A percentile compares a stretch with the other conserved stretches of the same genome.
These are phyloP conservation scores for Discostella pseudostelligera DNA, from an alignment of 108 stramenopile species.

Conservation along the genomic window DNA sequence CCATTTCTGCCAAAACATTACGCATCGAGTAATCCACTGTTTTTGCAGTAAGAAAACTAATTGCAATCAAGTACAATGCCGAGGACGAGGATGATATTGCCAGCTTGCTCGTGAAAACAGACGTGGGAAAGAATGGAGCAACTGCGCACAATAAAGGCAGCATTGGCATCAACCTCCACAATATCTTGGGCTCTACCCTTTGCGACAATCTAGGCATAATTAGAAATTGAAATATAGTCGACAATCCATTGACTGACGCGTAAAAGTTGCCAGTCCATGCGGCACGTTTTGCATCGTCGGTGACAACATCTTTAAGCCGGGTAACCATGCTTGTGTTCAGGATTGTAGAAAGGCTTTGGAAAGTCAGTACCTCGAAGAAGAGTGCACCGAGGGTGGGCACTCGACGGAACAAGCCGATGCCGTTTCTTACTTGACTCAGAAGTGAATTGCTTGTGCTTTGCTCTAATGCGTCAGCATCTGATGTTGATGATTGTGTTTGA, in stretches of 20 bases:
- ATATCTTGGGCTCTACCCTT: conserved; percentile 55
- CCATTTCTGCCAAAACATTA: conserved; percentile 70
- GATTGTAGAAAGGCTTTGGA: conserved; percentile 79
- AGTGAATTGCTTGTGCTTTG: conserved; percentile 16
- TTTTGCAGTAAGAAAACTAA: conserved; percentile 61
- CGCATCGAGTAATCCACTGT: conserved; percentile 75
- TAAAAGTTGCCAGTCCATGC: conserved; percentile 87
- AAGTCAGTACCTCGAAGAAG: conserved; percentile 79
- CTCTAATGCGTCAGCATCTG: background rate
- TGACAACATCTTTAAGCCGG: conserved; percentile 56
- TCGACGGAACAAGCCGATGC: conserved; percentile 62
- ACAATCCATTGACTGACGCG: conserved; percentile 69
- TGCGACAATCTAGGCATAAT: conserved; percentile 64
- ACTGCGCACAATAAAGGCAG: conserved; percentile 32
- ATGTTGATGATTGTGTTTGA: conserved; percentile 11
- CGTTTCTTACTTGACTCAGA: conserved; percentile 47
- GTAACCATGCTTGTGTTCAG: conserved; percentile 76
- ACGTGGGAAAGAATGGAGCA: conserved; percentile 19
- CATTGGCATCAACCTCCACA: conserved; percentile 74
- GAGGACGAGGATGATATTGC: conserved; percentile 14
- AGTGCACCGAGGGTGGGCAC: conserved; percentile 75
- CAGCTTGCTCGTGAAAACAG: conserved; percentile 4
- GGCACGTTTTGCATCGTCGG: conserved; percentile 68
- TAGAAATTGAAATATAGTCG: conserved; percentile 70
- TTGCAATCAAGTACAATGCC: conserved; percentile 53